Evolutionary conservation across 805 yeast genomes (phyloP).

Genomic region (Kuraishia capsulata): DNA sequence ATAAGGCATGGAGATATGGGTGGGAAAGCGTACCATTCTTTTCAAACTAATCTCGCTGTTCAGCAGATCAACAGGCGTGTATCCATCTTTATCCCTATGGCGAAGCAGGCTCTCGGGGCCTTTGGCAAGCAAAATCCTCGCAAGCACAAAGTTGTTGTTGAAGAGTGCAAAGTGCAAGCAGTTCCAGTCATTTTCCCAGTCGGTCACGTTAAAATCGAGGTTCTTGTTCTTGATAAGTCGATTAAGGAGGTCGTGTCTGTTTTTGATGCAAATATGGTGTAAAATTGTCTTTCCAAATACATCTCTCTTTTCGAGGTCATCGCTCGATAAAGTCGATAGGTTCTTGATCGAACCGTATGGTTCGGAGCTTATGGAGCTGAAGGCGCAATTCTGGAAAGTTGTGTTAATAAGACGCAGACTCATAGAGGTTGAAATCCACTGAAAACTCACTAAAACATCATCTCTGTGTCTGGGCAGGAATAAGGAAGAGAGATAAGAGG

Average conservation of each 20-base stretch:
- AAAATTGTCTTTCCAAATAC: constrained; percentile 56
- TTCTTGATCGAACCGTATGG: not conserved
- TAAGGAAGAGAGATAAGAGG: too few species aligned
- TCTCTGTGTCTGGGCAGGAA: too few species aligned
- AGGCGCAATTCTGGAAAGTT: too few species aligned
- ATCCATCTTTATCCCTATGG: constrained; percentile 60
- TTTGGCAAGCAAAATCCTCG: constrained; percentile 28
- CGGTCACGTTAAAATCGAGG: constrained; percentile 37
- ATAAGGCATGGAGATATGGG: not conserved
- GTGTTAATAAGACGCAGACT: too few species aligned
- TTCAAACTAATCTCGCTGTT: constrained; percentile 17
- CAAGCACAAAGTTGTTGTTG: constrained; percentile 46
- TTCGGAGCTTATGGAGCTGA: not conserved
- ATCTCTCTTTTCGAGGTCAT: constrained; percentile 43
- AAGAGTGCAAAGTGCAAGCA: constrained; percentile 64
- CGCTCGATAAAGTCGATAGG: constrained; percentile 17
- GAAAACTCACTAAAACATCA: not conserved
- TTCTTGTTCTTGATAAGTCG: constrained; percentile 38
- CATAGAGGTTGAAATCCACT: too few species aligned
- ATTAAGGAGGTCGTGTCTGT: constrained; percentile 36
- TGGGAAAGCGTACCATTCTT: not conserved
- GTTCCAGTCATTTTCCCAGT: constrained; percentile 77
- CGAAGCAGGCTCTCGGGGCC: constrained; percentile 28
- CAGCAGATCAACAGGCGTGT: constrained; percentile 65
- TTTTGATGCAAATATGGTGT: constrained; percentile 45